Percentiles rank a stretch among this genome's conserved stretches.
These are phyloP conservation scores for Agaricus subrufescens DNA, from an alignment of 768 basidiomycete species.

Conservation along the genomic window DNA sequence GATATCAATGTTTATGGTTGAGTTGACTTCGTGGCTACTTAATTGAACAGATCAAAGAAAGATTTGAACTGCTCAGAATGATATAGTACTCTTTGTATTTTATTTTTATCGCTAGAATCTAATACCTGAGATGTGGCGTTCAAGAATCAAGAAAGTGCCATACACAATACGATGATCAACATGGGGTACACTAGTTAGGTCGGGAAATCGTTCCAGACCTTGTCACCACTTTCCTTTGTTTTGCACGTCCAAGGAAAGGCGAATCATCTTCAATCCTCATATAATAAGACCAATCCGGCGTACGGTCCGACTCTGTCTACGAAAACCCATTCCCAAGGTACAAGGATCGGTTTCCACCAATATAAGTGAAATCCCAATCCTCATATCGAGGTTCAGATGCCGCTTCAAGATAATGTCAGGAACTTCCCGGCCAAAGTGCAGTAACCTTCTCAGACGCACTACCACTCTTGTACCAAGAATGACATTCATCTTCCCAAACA, in stretches of 20 bases:
- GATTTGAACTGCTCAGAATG: no score
- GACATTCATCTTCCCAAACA: slow-evolving; percentile 23
- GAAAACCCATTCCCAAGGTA: slow-evolving; percentile 26
- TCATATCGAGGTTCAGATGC: slow-evolving; percentile 23
- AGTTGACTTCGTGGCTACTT: no score
- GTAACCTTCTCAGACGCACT: slow-evolving; percentile 19
- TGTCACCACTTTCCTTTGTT: slow-evolving; percentile 10
- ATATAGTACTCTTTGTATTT: no score
- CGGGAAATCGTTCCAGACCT: background rate
- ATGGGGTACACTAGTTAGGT: background rate
- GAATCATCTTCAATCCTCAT: slow-evolving; percentile 17
- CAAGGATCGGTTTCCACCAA: slow-evolving; percentile 22
- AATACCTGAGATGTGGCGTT: no score
- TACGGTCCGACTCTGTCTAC: slow-evolving; percentile 23
- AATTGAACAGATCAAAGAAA: no score
- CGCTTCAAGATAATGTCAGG: slow-evolving; percentile 25
- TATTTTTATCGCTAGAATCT: no score
- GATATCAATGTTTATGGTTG: no score
- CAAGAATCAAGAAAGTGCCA: no score
- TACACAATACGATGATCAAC: background rate
- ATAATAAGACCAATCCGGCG: slow-evolving; percentile 25
- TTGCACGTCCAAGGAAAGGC: slow-evolving; percentile 13
- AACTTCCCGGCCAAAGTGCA: slow-evolving; percentile 26
- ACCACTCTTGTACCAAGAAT: slow-evolving; percentile 26
- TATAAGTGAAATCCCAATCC: slow-evolving; percentile 24